Conservation (phyloP, 2,329 filamentous ascomycete species). For the Neofusicoccum umdonicola region DNA sequence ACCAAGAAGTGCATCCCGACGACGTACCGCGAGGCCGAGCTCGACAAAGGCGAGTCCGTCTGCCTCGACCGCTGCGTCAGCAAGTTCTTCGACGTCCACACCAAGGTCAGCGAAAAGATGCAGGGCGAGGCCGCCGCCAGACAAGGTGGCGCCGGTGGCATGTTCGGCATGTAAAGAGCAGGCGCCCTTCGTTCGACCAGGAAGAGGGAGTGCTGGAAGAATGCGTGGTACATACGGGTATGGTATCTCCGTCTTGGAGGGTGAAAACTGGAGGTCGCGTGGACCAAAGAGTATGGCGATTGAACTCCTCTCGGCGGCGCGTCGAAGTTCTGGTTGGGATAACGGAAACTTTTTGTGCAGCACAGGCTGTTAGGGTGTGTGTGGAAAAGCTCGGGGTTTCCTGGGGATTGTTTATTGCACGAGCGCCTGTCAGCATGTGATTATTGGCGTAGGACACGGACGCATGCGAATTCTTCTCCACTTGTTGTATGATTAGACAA, state of each 20-base stretch:
- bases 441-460: not conserved
- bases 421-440: not conserved
- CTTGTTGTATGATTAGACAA: conserved; percentile 7
- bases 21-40: conserved; percentile 91
- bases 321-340: not conserved
- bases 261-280: not conserved
- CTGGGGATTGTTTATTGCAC: not conserved
- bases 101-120: conserved; percentile 97
- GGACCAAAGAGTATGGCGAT: not conserved
- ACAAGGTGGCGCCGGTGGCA: conserved; percentile 52
- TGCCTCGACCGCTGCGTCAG: conserved; percentile 95
- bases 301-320: not conserved
- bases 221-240: not conserved
- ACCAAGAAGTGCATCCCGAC: conserved; percentile 88
- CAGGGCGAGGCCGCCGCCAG: conserved; percentile 76
- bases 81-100: conserved; percentile 98
- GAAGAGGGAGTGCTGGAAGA: not conserved
- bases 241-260: not conserved
- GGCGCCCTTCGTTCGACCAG: not conserved
- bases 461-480: not conserved
- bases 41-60: conserved; percentile 98
- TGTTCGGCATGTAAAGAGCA: conserved; percentile 66
- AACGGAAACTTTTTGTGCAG: not conserved
- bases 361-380: not conserved
- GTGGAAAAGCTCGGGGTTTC: not conserved